Conservation (phyloP, 1,284 basidiomycete species). For the Volvariella surrecta region DNA sequence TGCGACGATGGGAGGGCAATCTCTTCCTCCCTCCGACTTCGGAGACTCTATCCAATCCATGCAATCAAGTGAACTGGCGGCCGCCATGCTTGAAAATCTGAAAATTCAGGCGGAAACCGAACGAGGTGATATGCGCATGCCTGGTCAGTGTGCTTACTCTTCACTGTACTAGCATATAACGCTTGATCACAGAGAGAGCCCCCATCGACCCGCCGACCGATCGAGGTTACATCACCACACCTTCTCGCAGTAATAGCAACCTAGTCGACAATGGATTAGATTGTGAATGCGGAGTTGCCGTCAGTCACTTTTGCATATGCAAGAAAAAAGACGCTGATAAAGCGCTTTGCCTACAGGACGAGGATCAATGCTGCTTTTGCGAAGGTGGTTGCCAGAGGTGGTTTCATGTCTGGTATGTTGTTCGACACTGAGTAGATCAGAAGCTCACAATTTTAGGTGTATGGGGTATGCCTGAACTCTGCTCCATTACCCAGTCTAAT, state of each 20-base stretch:
- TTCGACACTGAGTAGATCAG: not conserved
- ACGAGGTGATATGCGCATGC: slow-evolving; percentile 9
- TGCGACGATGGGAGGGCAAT: not conserved
- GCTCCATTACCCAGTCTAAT: slow-evolving; percentile 1
- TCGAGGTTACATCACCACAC: too few relatives aligned
- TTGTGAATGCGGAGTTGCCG: slow-evolving; percentile 60
- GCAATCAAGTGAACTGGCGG: too few relatives aligned
- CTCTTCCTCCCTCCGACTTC: not conserved
- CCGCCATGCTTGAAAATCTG: slow-evolving; percentile 13
- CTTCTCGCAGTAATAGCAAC: too few relatives aligned
- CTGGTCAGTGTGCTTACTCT: slow-evolving; percentile 9
- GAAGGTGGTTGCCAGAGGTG: slow-evolving; percentile 61
- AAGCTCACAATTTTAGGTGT: slow-evolving; percentile 41
- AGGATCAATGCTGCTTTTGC: slow-evolving; percentile 49
- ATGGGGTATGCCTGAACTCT: slow-evolving; percentile 48
- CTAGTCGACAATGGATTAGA: slow-evolving; percentile 26
- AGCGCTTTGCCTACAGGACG: slow-evolving; percentile 24
- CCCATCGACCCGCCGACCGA: too few relatives aligned
- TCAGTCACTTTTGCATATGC: slow-evolving; percentile 21
- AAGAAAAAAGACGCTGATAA: too few relatives aligned
- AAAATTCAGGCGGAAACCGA: slow-evolving; percentile 13
- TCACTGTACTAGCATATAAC: too few relatives aligned
- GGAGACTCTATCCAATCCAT: too few relatives aligned
- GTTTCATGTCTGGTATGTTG: slow-evolving; percentile 64
- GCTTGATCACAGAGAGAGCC: too few relatives aligned